Conservation (phyloP, 2,329 filamentous ascomycete genomes). For the Fusarium sp. region DNA sequence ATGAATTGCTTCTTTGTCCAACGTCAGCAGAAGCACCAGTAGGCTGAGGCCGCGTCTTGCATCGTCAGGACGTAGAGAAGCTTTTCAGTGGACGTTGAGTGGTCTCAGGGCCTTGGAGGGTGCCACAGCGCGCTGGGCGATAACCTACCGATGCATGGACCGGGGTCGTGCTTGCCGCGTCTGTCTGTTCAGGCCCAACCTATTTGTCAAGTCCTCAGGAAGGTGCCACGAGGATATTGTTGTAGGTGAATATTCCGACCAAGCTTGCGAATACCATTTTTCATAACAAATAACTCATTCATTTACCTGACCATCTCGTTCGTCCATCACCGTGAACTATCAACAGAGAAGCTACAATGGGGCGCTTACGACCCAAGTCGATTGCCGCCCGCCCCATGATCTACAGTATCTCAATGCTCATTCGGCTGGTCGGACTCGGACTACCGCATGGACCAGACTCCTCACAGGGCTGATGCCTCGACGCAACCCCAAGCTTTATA, state of each 20-base stretch:
- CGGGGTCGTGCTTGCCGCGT: background rate
- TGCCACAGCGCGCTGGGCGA: background rate
- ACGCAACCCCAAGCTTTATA: slow-evolving; percentile 5
- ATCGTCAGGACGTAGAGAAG: background rate
- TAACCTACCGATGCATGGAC: background rate
- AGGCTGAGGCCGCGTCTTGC: background rate
- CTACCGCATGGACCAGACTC: slow-evolving; percentile 5
- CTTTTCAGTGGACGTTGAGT: background rate
- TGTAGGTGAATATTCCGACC: background rate
- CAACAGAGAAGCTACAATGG: background rate
- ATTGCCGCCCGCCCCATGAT: background rate
- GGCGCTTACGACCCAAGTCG: background rate
- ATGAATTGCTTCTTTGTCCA: background rate
- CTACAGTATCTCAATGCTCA: slow-evolving; percentile 1
- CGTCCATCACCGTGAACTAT: background rate
- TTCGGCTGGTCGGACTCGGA: slow-evolving; percentile 24
- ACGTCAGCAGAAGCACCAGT: background rate
- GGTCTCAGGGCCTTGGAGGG: background rate
- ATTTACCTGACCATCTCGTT: background rate
- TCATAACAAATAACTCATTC: background rate
- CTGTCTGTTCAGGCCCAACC: background rate
- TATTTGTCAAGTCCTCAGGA: background rate
- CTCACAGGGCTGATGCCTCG: slow-evolving; percentile 30
- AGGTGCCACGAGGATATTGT: background rate
- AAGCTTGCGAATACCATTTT: background rate